A percentile compares a stretch with the other conserved stretches of the same genome.
Conservation (phyloP, 371 early-diverging fungal genomes). For the Mortierella sp. region DNA sequence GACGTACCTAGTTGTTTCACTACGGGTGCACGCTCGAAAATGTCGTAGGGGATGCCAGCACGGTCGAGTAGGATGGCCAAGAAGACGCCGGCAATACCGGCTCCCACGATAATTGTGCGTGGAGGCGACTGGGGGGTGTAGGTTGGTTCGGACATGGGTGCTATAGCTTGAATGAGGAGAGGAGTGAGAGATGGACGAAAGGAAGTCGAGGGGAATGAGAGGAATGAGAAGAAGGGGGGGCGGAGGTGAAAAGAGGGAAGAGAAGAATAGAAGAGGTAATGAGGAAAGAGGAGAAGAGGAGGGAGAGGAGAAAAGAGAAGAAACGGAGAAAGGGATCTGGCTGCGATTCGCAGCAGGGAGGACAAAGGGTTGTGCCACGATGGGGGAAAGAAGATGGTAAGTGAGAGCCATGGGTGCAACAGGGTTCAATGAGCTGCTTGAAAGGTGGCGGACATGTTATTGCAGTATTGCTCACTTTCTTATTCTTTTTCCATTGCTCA, state of each 20-base stretch:
- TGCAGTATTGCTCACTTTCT: no score
- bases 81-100: conserved; percentile 19
- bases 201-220: background rate
- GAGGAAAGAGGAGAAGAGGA: background rate
- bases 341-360: no score
- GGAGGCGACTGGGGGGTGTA: conserved; percentile 2
- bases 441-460: background rate
- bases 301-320: background rate
- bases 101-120: conserved; percentile 27
- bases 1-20: conserved; percentile 32
- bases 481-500: no score
- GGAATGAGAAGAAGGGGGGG: background rate
- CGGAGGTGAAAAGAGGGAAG: background rate
- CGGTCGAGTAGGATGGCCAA: conserved; percentile 25
- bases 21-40: conserved; percentile 31
- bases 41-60: conserved; percentile 30
- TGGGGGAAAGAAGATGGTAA: background rate
- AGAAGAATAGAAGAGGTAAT: background rate
- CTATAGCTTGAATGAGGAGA: background rate
- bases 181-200: background rate
- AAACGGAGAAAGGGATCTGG: background rate
- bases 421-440: background rate
- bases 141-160: background rate
- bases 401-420: no score
- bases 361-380: background rate